phyloP scores from a whole-genome alignment of 306 rosid species.

The Parietaria judaica region DNA sequence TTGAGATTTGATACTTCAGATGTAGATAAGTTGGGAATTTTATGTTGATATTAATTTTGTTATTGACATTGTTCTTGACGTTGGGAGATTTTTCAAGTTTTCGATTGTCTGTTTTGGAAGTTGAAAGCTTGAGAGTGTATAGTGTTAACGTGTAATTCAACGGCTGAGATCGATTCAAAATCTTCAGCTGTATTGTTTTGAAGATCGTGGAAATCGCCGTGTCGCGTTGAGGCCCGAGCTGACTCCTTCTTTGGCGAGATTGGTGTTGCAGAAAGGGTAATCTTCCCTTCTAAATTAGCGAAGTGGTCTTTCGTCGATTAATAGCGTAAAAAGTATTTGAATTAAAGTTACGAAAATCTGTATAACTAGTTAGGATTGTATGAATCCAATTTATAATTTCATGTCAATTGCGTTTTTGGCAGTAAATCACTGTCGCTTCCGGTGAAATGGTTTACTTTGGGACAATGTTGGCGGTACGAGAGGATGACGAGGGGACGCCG shows the following conservation, averaged over 20 bases:
- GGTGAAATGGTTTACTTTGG: constrained; percentile 93
- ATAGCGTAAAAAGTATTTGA: constrained; percentile 3
- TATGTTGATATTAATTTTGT: neutral
- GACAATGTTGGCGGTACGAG: constrained; percentile 98
- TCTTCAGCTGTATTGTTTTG: constrained; percentile 90
- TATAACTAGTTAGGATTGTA: constrained; percentile 22
- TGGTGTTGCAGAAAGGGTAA: constrained; percentile 95
- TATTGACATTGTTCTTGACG: too few relatives aligned
- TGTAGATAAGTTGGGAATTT: neutral
- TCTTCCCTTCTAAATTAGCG: constrained; percentile 6
- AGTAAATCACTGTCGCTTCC: constrained; percentile 89
- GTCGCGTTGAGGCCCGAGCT: constrained; percentile 97
- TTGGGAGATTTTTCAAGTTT: too few relatives aligned
- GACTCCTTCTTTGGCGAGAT: constrained; percentile 94
- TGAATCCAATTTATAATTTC: constrained; percentile 1
- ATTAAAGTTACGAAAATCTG: constrained; percentile 2
- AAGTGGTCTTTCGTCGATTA: neutral
- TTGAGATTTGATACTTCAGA: neutral
- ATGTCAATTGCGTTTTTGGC: constrained; percentile 35
- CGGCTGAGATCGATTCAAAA: constrained; percentile 13
- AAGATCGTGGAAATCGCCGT: constrained; percentile 93
- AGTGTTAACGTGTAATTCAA: neutral
- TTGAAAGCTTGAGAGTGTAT: neutral
- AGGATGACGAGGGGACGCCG: constrained; percentile 98
- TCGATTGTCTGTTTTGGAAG: neutral